phyloP scores from a whole-genome alignment of 371 early-diverging fungal genomes.

The Synchytrium microbalum region DNA sequence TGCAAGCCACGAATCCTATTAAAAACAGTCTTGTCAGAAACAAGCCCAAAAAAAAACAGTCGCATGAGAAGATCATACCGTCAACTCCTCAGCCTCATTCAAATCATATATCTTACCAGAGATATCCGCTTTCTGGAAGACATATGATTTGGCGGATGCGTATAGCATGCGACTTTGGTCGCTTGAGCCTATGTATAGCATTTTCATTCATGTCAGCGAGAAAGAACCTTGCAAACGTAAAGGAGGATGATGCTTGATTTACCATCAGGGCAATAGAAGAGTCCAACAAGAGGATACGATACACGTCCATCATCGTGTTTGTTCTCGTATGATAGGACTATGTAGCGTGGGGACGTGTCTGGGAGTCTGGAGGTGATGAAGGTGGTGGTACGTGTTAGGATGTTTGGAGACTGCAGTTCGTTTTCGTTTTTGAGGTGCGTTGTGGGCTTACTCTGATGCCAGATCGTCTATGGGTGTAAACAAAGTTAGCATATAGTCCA shows the following conservation, averaged over 20 bases:
- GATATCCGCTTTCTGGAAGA: constrained; percentile 25
- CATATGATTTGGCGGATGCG: constrained; percentile 15
- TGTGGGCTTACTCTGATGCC: not conserved
- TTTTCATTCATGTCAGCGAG: not conserved
- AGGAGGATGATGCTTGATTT: constrained; percentile 3
- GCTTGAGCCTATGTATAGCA: constrained; percentile 13
- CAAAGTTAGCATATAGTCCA: no score
- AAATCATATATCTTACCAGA: constrained; percentile 18
- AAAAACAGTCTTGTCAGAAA: not conserved
- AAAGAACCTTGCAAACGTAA: constrained; percentile 6
- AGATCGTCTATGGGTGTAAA: not conserved
- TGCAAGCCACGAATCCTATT: not conserved
- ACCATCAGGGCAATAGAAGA: constrained; percentile 6
- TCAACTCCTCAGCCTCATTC: not conserved
- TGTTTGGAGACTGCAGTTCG: not conserved
- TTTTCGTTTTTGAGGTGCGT: not conserved
- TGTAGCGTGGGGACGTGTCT: constrained; percentile 30
- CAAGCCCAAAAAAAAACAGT: not conserved
- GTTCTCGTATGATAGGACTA: constrained; percentile 26
- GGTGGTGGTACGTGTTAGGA: no score
- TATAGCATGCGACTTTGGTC: constrained; percentile 29
- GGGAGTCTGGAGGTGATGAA: no score
- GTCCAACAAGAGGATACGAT: constrained; percentile 29
- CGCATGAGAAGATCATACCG: not conserved
- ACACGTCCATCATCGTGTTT: constrained; percentile 29